Evolutionary conservation across 1,284 basidiomycete genomes (phyloP).

Genomic region (Boletellus sp.): DNA sequence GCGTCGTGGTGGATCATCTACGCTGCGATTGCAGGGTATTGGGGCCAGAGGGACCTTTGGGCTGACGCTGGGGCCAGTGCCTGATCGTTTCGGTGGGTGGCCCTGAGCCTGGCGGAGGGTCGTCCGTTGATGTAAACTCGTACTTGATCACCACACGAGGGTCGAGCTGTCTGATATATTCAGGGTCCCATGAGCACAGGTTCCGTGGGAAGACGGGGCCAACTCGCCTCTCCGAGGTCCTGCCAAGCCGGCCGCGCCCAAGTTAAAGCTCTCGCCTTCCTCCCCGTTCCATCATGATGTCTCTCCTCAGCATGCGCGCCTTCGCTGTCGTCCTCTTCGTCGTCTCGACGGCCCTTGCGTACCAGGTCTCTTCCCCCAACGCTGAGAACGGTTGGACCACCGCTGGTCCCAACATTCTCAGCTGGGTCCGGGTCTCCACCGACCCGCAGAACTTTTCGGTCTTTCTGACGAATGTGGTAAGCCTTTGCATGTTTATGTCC

Average conservation of each 20-base stretch:
- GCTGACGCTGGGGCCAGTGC: conserved; percentile 59
- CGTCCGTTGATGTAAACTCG: conserved; percentile 10
- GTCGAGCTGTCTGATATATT: not conserved
- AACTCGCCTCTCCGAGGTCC: not conserved
- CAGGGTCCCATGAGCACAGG: not conserved
- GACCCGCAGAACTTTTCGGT: conserved; percentile 67
- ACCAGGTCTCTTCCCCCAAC: conserved; percentile 56
- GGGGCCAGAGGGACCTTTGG: conserved; percentile 88
- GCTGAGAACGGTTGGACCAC: conserved; percentile 54
- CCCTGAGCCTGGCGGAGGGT: not conserved
- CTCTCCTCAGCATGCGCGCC: conserved; percentile 43
- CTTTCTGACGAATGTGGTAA: conserved; percentile 62
- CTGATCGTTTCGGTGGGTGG: conserved; percentile 9
- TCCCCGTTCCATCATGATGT: not conserved
- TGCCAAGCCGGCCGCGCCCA: conserved; percentile 7
- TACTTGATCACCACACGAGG: not conserved
- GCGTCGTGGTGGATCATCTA: conserved; percentile 84
- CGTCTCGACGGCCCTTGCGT: conserved; percentile 56
- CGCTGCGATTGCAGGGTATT: conserved; percentile 67
- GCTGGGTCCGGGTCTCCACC: conserved; percentile 63
- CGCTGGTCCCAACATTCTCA: conserved; percentile 53
- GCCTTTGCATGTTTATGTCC: conserved; percentile 12
- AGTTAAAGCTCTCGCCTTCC: not conserved
- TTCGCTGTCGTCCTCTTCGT: conserved; percentile 45
- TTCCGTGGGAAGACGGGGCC: conserved; percentile 19